These are phyloP conservation scores for Fusarium floridanum DNA, from an alignment of 2,329 filamentous ascomycete genomes.

Conservation along the genomic window DNA sequence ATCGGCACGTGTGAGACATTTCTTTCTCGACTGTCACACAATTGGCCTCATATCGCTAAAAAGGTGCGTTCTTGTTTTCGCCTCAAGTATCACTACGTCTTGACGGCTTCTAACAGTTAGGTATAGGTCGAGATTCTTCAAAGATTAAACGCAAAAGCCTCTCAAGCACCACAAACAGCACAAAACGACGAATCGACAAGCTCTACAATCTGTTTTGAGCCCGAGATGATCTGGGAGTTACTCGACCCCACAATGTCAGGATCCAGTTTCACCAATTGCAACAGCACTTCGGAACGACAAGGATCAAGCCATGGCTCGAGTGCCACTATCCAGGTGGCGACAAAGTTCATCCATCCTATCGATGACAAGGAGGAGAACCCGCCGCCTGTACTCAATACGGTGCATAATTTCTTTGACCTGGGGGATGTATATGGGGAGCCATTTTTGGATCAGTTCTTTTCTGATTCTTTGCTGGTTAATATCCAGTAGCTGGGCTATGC, in stretches of 20 bases:
- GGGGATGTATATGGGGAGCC: conserved; percentile 34
- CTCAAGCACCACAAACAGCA: neutral
- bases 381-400: neutral
- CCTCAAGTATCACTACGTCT: accelerated
- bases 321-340: conserved; percentile 41
- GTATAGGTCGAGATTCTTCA: conserved; percentile 29
- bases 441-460: conserved; percentile 42
- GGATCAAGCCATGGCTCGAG: conserved; percentile 10
- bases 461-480: conserved; percentile 36
- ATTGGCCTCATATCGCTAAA: conserved; percentile 40
- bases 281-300: neutral
- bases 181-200: conserved; percentile 1
- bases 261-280: neutral
- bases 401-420: conserved; percentile 30
- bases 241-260: conserved; percentile 32
- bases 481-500: conserved; percentile 7
- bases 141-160: conserved; percentile 28
- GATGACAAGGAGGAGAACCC: conserved; percentile 9
- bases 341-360: conserved; percentile 42
- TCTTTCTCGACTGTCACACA: conserved; percentile 12
- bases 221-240: conserved; percentile 41
- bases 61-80: conserved; percentile 19
- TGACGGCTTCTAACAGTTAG: accelerated
- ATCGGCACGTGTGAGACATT: conserved; percentile 21
- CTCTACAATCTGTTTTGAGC: conserved; percentile 35